Percentiles rank a stretch among this genome's conserved stretches.
Conservation (phyloP, 2,329 filamentous ascomycete genomes). For the Colletotrichum siamense region DNA sequence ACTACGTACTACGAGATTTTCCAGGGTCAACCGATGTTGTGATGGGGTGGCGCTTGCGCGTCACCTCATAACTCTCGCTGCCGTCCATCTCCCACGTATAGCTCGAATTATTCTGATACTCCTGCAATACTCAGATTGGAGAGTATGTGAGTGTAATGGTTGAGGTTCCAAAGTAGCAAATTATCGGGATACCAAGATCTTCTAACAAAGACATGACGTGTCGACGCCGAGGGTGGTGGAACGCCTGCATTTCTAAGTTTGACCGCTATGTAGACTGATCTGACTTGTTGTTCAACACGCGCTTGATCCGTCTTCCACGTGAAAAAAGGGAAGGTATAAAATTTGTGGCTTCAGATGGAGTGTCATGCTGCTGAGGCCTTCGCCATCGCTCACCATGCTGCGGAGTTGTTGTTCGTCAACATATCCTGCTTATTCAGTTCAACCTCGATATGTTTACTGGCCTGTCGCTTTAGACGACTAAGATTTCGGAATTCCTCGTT, state of each 20-base stretch:
- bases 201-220: neutral
- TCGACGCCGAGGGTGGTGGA: neutral
- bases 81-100: neutral
- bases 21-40: neutral
- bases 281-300: too few species aligned
- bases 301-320: neutral
- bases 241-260: neutral
- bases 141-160: accelerated
- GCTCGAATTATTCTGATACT: neutral
- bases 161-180: accelerated
- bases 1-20: neutral
- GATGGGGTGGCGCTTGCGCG: accelerated
- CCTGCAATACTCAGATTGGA: neutral
- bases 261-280: neutral
- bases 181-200: neutral
- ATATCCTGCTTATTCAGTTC: neutral
- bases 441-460: too few species aligned
- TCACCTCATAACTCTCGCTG: neutral
- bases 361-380: neutral
- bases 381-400: neutral
- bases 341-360: neutral
- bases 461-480: neutral
- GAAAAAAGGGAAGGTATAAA: neutral
- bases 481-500: accelerated
- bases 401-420: neutral